Conservation (phyloP, 495 filamentous ascomycete genomes). For the Oidiodendron maius region DNA sequence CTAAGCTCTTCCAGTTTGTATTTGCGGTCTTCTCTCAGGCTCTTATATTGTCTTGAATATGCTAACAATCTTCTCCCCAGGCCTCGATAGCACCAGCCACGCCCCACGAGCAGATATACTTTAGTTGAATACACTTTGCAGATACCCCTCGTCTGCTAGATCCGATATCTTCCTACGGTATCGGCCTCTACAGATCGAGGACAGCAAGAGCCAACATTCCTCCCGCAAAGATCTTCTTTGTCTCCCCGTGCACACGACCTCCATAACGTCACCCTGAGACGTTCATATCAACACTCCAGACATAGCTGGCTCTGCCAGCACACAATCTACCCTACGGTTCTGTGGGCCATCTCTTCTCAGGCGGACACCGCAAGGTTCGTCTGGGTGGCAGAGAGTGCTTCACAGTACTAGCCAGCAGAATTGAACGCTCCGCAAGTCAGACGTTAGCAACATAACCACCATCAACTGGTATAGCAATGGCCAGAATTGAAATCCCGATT, state of each 20-base stretch:
- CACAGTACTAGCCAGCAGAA: constrained; percentile 35
- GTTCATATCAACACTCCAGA: constrained; percentile 31
- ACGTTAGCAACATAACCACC: neutral
- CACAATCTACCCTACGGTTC: constrained; percentile 41
- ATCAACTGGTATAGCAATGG: constrained; percentile 56
- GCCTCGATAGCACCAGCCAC: constrained; percentile 77
- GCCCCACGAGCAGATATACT: constrained; percentile 14
- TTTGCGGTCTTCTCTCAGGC: neutral
- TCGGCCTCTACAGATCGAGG: constrained; percentile 79
- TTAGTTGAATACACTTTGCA: constrained; percentile 32
- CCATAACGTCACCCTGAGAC: constrained; percentile 73
- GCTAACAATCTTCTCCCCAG: constrained; percentile 35
- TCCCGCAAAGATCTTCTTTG: constrained; percentile 72
- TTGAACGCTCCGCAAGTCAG: no score
- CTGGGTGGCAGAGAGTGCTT: constrained; percentile 73
- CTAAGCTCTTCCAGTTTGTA: constrained; percentile 5
- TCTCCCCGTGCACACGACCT: constrained; percentile 76
- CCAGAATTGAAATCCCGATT: constrained; percentile 71
- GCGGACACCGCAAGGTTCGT: constrained; percentile 84
- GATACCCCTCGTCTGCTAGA: constrained; percentile 82
- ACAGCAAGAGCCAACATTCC: constrained; percentile 72
- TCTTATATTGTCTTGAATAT: neutral
- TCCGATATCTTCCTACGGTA: constrained; percentile 80
- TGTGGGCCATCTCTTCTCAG: constrained; percentile 96
- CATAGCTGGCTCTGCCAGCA: constrained; percentile 53